A percentile compares a stretch with the other conserved stretches of the same genome.
Evolutionary conservation across 106 monocot species (phyloP).

Genomic region (Posidonia australis): DNA sequence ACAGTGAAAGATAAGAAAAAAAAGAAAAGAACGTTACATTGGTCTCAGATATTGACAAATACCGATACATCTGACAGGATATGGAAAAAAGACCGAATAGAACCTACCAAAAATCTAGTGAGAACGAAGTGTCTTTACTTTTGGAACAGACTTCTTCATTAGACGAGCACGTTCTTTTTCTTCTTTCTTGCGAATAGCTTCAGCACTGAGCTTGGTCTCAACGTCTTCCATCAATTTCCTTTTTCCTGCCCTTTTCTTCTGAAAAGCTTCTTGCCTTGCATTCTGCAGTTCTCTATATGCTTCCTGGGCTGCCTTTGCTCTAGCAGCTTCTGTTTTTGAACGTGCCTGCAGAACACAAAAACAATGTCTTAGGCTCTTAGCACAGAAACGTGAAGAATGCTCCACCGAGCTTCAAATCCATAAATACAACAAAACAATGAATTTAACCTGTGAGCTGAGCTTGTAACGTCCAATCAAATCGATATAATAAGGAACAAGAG

Average conservation of each 20-base stretch:
- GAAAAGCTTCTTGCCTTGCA: conserved; percentile 61
- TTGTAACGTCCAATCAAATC: conserved; percentile 93
- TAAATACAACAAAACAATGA: not conserved
- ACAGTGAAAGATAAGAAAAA: no score
- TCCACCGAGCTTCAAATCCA: no score
- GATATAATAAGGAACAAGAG: conserved; percentile 87
- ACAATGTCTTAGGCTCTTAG: no score
- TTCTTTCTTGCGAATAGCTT: conserved; percentile 67
- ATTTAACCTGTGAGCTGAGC: conserved; percentile 58
- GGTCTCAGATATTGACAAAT: no score
- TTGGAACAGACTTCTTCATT: conserved; percentile 68
- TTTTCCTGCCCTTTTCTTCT: conserved; percentile 69
- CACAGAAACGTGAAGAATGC: not conserved
- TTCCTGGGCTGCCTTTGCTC: conserved; percentile 72
- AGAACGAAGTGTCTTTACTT: no score
- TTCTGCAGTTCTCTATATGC: conserved; percentile 54
- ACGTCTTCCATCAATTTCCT: conserved; percentile 59
- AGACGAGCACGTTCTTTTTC: conserved; percentile 73
- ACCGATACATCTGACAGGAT: no score
- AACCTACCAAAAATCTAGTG: no score
- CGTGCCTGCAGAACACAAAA: conserved; percentile 34
- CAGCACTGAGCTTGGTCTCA: conserved; percentile 63
- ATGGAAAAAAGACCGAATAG: no score
- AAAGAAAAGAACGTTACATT: no score
- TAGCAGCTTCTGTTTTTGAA: conserved; percentile 76